Evolutionary conservation across 2,329 filamentous ascomycete species (phyloP).

Genomic region (Septoria petroselini): DNA sequence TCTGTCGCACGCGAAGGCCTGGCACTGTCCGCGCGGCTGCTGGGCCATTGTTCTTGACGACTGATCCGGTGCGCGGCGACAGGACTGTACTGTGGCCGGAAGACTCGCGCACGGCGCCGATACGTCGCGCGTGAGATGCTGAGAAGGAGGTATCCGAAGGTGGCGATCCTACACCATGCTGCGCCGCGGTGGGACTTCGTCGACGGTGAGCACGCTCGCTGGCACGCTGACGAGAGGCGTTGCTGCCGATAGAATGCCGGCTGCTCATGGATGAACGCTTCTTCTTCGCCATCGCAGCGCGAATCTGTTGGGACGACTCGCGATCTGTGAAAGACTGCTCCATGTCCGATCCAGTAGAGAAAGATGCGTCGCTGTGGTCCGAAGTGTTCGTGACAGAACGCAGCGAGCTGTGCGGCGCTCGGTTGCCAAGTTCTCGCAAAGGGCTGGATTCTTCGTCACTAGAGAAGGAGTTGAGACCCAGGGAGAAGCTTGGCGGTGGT

Average conservation of each 20-base stretch:
- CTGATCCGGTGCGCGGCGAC: constrained; percentile 57
- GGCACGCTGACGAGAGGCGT: constrained; percentile 27
- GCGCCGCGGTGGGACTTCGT: constrained; percentile 52
- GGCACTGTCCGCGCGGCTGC: constrained; percentile 11
- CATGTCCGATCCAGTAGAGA: constrained; percentile 22
- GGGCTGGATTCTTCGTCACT: constrained; percentile 55
- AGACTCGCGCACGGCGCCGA: constrained; percentile 60
- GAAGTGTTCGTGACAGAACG: constrained; percentile 26
- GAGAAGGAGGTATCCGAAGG: constrained; percentile 62
- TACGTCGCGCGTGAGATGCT: constrained; percentile 62
- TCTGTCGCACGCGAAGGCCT: constrained; percentile 17
- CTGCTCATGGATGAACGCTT: constrained; percentile 35
- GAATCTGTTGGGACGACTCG: constrained; percentile 29
- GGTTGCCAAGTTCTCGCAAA: constrained; percentile 48
- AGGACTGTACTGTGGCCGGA: constrained; percentile 50
- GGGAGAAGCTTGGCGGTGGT: constrained; percentile 53
- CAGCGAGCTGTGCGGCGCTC: constrained; percentile 36
- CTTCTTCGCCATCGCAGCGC: constrained; percentile 52
- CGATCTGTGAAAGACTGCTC: constrained; percentile 29
- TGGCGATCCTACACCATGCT: constrained; percentile 45
- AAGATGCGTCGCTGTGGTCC: constrained; percentile 29
- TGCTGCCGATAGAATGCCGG: constrained; percentile 37
- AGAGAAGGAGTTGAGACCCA: constrained; percentile 58
- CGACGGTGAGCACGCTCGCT: constrained; percentile 49
- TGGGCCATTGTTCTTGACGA: constrained; percentile 49